These are phyloP conservation scores for Physcia stellaris DNA, from an alignment of 495 filamentous ascomycete genomes.

Conservation along the genomic window DNA sequence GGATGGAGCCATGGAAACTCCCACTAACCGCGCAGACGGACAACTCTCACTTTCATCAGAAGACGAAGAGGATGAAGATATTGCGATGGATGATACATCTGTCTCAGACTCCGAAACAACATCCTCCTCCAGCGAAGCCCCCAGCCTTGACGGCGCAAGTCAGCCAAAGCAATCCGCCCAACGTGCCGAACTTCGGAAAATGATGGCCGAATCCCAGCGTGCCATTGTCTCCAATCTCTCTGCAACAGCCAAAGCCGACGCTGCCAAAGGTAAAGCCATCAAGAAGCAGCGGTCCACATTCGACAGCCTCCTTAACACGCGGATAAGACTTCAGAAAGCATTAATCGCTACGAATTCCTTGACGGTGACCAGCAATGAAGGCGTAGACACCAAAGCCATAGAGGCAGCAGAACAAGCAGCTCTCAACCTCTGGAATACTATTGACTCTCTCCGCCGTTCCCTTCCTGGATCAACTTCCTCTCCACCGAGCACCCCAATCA, in stretches of 20 bases:
- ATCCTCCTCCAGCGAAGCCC: no score
- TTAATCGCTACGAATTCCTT: slow-evolving; percentile 71
- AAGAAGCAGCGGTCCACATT: slow-evolving; percentile 72
- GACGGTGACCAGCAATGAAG: slow-evolving; percentile 17
- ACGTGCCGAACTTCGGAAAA: slow-evolving; percentile 47
- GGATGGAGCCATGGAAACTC: background rate
- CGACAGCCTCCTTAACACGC: slow-evolving; percentile 70
- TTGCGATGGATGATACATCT: slow-evolving; percentile 17
- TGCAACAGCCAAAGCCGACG: slow-evolving; percentile 61
- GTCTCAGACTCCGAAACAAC: background rate
- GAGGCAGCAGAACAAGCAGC: slow-evolving; percentile 80
- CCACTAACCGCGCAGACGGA: background rate
- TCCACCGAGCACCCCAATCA: slow-evolving; percentile 41
- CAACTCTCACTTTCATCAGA: slow-evolving; percentile 11
- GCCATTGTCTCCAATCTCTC: slow-evolving; percentile 54
- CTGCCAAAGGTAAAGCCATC: slow-evolving; percentile 73
- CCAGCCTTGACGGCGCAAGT: slow-evolving; percentile 18
- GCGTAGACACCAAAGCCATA: slow-evolving; percentile 25
- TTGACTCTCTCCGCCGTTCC: slow-evolving; percentile 56
- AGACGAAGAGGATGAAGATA: slow-evolving; percentile 15
- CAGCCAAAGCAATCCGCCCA: no score
- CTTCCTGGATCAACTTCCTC: slow-evolving; percentile 21
- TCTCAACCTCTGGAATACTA: slow-evolving; percentile 69
- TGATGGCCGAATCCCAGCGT: slow-evolving; percentile 62
- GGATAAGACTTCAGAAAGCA: slow-evolving; percentile 85